Evolutionary conservation across 345 rosid genomes (phyloP).

Genomic region (Aquilaria yunnanensis): DNA sequence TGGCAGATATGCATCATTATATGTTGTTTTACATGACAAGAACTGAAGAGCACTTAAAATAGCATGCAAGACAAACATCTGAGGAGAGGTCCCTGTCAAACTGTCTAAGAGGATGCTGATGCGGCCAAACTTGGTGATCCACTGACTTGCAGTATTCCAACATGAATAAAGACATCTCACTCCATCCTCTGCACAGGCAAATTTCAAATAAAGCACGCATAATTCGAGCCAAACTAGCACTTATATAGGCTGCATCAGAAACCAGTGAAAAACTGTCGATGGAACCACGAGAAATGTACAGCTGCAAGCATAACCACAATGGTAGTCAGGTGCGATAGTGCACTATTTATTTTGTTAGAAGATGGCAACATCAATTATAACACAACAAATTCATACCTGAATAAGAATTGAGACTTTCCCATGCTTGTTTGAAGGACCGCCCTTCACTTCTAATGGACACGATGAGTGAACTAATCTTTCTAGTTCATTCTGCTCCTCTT

Average conservation of each 20-base stretch:
- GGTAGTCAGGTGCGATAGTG: constrained; percentile 19
- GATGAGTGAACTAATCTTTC: constrained; percentile 68
- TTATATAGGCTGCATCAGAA: constrained; percentile 94
- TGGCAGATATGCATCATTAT: constrained; percentile 19
- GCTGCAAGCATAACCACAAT: constrained; percentile 42
- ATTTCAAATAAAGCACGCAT: constrained; percentile 94
- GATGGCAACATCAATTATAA: constrained; percentile 4
- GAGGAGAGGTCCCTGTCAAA: constrained; percentile 75
- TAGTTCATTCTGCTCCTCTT: constrained; percentile 94
- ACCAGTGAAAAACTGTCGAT: constrained; percentile 88
- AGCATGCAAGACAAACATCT: constrained; percentile 52
- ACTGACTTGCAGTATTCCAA: constrained; percentile 97
- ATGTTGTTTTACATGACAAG: constrained; percentile 10
- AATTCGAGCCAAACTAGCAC: constrained; percentile 98
- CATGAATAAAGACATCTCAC: constrained; percentile 88
- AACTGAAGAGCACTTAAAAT: constrained; percentile 4
- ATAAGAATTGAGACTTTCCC: constrained; percentile 96
- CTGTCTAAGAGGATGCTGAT: constrained; percentile 93
- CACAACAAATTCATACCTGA: constrained; percentile 46
- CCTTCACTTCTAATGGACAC: constrained; percentile 85
- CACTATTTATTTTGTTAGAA: constrained; percentile 5
- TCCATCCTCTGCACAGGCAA: constrained; percentile 90
- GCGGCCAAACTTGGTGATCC: constrained; percentile 96
- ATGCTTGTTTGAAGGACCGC: constrained; percentile 92
- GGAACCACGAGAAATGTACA: constrained; percentile 91